A percentile compares a stretch with the other conserved stretches of the same genome.
These are phyloP conservation scores for Fomes fomentarius DNA, from an alignment of 1,284 basidiomycete species.

Conservation along the genomic window DNA sequence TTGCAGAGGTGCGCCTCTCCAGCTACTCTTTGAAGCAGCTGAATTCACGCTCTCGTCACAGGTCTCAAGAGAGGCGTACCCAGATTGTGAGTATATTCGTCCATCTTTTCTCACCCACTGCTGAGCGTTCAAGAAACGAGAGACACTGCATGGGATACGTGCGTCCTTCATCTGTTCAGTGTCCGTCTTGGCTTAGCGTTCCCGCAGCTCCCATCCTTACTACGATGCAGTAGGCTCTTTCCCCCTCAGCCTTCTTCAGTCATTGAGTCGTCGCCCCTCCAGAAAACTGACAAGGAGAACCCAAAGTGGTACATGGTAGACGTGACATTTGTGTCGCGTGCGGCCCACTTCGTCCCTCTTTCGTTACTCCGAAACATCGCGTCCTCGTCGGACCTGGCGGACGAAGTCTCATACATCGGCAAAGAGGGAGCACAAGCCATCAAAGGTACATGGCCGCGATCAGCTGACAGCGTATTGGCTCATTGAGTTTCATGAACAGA, in stretches of 20 bases:
- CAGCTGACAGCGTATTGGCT: neutral
- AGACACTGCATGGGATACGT: conserved; percentile 93
- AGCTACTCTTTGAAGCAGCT: neutral
- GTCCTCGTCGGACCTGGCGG: conserved; percentile 41
- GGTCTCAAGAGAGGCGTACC: conserved; percentile 86
- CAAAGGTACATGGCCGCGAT: conserved; percentile 49
- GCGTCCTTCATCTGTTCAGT: conserved; percentile 32
- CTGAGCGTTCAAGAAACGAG: conserved; percentile 22
- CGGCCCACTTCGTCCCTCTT: conserved; percentile 80
- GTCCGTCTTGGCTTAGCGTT: neutral
- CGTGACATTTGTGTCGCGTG: conserved; percentile 70
- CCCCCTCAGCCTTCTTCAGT: neutral
- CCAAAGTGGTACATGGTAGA: conserved; percentile 97
- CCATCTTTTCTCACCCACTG: neutral
- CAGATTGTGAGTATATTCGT: conserved; percentile 69
- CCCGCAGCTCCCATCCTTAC: conserved; percentile 77
- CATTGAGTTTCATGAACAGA: conserved; percentile 33
- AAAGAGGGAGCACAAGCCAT: conserved; percentile 60
- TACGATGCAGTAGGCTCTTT: conserved; percentile 68
- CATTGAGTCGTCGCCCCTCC: no score
- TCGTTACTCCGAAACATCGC: conserved; percentile 75
- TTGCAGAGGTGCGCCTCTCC: conserved; percentile 66
- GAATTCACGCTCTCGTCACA: conserved; percentile 32
- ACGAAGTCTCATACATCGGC: conserved; percentile 67
- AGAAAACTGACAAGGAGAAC: conserved; percentile 76